Base-by-base conservation (phyloP, 129 eudicot genomes). In the Arctium minus region DNA sequence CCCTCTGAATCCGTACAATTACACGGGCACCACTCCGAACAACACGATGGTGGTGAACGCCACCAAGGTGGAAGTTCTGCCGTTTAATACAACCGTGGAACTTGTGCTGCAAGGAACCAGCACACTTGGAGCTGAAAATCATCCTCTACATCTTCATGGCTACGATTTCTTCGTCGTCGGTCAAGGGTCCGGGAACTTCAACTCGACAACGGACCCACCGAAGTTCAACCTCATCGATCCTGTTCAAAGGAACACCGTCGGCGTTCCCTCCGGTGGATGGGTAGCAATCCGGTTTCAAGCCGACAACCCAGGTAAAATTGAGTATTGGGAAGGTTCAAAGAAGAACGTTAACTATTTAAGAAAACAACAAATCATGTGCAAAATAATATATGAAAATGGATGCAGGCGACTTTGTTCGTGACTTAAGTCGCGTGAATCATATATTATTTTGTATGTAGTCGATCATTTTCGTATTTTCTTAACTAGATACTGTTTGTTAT, bases 261-360 rank as follows among this genome's bases (percentile, higher is more conserved):
- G 89, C 0, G 91, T 93, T 13, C 97, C 97, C 3, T 89, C 97
- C 1, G 93, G 95, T 64, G 95, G 95, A 68, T 93, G 97, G 97
- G 91, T 85, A 1, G 97, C 95, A 4, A 74, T 93, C 27, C 89
- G 95, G 2, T 93, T 93, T 86, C 79, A 68, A 30, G 92, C 91
- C 5, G 93, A 93, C 62, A 93, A 93, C 56, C 97, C 95, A 64
- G 95, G 93, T 92, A 11, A 36, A 64, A 4, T 53, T 35, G 22
- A 27, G 46, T 40, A 13, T 39, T 46, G 0, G 27, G 27, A 22
- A 22, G 27, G 27, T 22, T 22, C 27, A 22, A 62, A 70, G 33
- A 8, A 38, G 7, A 4, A 38, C 5, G 5, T 70, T 11, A 70
- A 31, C 8, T 22, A 12, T 31, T 30, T 48, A 1, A 22, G 29